Percentiles rank a stretch among this genome's conserved stretches.
Evolutionary conservation across 495 filamentous ascomycete genomes (phyloP).

Genomic region (Aspergillus haitiensis): DNA sequence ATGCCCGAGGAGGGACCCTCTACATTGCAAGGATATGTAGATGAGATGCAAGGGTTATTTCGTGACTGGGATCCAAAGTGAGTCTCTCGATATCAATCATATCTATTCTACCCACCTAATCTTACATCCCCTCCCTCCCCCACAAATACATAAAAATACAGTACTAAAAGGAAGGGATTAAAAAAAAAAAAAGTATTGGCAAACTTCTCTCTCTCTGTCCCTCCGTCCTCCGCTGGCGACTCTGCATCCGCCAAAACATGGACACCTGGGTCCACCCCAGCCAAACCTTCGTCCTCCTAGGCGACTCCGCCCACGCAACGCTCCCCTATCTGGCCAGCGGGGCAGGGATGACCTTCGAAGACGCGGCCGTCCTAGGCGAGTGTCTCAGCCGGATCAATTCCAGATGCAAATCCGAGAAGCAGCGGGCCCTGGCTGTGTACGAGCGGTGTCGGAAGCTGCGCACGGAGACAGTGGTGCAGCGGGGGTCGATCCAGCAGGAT

Average conservation of each 20-base stretch:
- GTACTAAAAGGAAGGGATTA: background rate
- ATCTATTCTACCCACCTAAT: too few species aligned
- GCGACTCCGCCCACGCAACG: slow-evolving; percentile 64
- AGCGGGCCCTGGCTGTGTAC: slow-evolving; percentile 41
- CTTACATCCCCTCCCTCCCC: too few species aligned
- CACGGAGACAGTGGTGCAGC: slow-evolving; percentile 40
- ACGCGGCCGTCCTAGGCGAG: slow-evolving; percentile 50
- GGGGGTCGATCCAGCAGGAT: slow-evolving; percentile 47
- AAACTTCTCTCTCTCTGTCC: slow-evolving; percentile 38
- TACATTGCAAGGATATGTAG: slow-evolving; percentile 54
- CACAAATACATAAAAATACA: background rate
- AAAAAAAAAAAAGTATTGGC: slow-evolving; percentile 20
- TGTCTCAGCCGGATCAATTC: slow-evolving; percentile 35
- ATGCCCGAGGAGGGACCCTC: slow-evolving; percentile 50
- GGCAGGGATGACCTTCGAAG: slow-evolving; percentile 47
- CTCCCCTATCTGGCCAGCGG: slow-evolving; percentile 57
- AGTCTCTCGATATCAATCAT: background rate
- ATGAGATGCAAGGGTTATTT: slow-evolving; percentile 65
- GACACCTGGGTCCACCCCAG: slow-evolving; percentile 54
- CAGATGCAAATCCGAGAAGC: slow-evolving; percentile 30
- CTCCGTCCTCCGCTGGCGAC: slow-evolving; percentile 62
- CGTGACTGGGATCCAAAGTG: slow-evolving; percentile 57
- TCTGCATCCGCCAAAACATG: slow-evolving; percentile 55
- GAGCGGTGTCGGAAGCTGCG: slow-evolving; percentile 44
- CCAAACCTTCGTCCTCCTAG: slow-evolving; percentile 55